phyloP scores from a whole-genome alignment of 768 basidiomycete genomes.

The Leccinum subtestaceum region DNA sequence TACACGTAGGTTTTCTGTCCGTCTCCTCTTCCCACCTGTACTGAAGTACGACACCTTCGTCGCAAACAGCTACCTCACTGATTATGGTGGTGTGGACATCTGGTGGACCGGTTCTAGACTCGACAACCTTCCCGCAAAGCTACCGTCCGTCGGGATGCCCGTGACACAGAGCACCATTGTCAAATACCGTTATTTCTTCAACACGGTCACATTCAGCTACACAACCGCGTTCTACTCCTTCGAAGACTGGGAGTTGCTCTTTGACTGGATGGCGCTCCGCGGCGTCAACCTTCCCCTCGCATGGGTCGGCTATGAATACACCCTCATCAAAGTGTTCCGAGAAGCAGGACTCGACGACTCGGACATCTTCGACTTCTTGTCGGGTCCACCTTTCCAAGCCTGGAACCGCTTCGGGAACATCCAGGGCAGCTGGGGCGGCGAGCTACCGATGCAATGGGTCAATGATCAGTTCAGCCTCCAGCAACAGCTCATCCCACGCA shows the following conservation, averaged over 20 bases:
- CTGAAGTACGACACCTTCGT: not conserved
- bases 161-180: constrained; percentile 35
- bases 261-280: constrained; percentile 42
- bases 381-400: constrained; percentile 28
- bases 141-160: constrained; percentile 32
- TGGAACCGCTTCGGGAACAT: constrained; percentile 43
- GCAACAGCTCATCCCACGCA: constrained; percentile 32
- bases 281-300: constrained; percentile 43
- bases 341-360: constrained; percentile 36
- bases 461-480: constrained; percentile 34
- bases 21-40: not conserved
- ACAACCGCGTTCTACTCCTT: constrained; percentile 36
- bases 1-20: not conserved
- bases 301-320: constrained; percentile 41
- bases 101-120: constrained; percentile 45
- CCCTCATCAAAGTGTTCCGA: constrained; percentile 36
- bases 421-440: constrained; percentile 39
- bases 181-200: constrained; percentile 35
- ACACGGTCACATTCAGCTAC: not conserved
- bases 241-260: constrained; percentile 37
- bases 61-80: constrained; percentile 34
- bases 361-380: constrained; percentile 36
- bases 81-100: constrained; percentile 38
- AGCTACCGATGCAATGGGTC: constrained; percentile 27
- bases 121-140: constrained; percentile 24